Evolutionary conservation across 78 protist genomes (phyloP).

Genomic region (Dictyostelium capitatum): DNA sequence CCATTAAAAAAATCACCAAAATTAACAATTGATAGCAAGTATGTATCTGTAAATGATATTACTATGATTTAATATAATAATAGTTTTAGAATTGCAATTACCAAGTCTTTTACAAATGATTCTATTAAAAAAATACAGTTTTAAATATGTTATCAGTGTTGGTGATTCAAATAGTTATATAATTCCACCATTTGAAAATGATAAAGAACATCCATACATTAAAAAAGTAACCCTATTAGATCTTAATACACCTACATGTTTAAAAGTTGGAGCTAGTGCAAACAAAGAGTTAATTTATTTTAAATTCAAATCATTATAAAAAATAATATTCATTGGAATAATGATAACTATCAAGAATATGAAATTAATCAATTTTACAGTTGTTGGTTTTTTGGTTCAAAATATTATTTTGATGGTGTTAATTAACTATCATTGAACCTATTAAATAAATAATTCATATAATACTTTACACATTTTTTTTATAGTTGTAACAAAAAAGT

Average conservation of each 20-base stretch:
- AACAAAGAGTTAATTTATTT: conserved; percentile 6
- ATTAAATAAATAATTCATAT: too few species aligned
- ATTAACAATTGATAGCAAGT: conserved; percentile 26
- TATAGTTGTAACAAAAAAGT: too few species aligned
- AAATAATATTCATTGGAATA: background rate
- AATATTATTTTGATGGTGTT: too few species aligned
- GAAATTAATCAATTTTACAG: too few species aligned
- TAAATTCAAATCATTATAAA: background rate
- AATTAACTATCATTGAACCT: too few species aligned
- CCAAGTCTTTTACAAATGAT: conserved; percentile 41
- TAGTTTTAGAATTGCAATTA: conserved; percentile 66
- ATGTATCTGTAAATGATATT: too few species aligned
- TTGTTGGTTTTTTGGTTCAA: too few species aligned
- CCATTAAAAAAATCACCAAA: conserved; percentile 19
- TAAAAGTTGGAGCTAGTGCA: background rate
- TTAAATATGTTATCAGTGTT: background rate
- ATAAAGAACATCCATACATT: background rate
- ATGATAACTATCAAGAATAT: too few species aligned
- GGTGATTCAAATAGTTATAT: background rate
- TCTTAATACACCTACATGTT: background rate
- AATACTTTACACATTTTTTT: too few species aligned
- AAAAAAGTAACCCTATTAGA: background rate
- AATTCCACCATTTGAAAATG: background rate
- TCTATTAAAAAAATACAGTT: background rate
- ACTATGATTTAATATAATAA: too few species aligned